Conservation (phyloP, 2,329 filamentous ascomycete species). For the Orbilia blumenaviensis region DNA sequence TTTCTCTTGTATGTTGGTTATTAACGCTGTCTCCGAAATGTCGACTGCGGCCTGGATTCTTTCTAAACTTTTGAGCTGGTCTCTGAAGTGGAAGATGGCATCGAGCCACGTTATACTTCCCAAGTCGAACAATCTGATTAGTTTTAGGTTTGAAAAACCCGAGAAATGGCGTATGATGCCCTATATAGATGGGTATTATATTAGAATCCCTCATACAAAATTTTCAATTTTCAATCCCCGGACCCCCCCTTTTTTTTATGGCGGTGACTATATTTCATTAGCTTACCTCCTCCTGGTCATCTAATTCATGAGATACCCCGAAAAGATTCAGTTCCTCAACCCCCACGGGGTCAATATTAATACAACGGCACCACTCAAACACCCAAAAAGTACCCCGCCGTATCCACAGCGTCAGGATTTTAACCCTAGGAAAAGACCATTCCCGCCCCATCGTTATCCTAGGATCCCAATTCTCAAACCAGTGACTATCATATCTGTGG, state of each 20-base stretch:
- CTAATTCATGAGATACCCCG: background rate
- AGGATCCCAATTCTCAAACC: background rate
- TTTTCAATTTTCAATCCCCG: no score
- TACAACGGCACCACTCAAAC: background rate
- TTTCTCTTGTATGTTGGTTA: background rate
- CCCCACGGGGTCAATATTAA: background rate
- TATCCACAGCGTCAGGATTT: background rate
- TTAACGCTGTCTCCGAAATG: background rate
- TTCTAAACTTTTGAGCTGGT: background rate
- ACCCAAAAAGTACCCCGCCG: background rate
- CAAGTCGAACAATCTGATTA: background rate
- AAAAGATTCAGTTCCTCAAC: background rate
- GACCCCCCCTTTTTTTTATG: no score
- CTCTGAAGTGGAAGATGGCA: background rate
- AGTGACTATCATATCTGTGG: background rate
- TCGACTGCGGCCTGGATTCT: background rate
- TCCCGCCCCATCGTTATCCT: background rate
- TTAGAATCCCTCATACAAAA: no score
- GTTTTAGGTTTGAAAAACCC: background rate
- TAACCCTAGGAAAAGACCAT: background rate
- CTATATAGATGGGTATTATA: no score
- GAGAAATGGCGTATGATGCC: no score
- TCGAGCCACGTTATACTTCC: background rate
- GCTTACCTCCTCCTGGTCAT: background rate
- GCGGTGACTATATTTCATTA: no score